phyloP scores from a whole-genome alignment of 305 asterid genomes.

The Petunia hybrid region DNA sequence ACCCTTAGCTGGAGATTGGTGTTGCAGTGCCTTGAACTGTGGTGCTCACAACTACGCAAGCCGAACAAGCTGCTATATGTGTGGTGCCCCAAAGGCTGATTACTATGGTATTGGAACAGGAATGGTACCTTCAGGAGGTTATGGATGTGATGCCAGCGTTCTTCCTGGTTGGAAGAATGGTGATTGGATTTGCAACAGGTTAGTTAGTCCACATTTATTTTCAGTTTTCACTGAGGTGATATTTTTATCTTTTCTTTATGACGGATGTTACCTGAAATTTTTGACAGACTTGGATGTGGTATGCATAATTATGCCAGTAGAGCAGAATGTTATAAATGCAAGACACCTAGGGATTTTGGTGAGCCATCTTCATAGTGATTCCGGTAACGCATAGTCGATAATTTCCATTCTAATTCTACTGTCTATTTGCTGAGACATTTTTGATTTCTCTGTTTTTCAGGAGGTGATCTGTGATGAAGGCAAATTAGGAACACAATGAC shows the following conservation, averaged over 20 bases:
- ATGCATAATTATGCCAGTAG: slow-evolving; percentile 87
- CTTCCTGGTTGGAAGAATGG: slow-evolving; percentile 93
- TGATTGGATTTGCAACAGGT: slow-evolving; percentile 90
- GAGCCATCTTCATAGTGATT: slow-evolving; percentile 32
- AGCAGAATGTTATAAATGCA: slow-evolving; percentile 77
- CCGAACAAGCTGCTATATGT: slow-evolving; percentile 70
- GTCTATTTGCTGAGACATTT: neutral
- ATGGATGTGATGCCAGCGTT: slow-evolving; percentile 50
- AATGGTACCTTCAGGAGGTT: slow-evolving; percentile 51
- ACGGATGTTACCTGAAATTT: neutral
- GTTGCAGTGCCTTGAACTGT: slow-evolving; percentile 63
- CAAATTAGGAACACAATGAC: neutral
- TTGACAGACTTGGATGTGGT: slow-evolving; percentile 67
- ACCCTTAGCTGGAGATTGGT: slow-evolving; percentile 86
- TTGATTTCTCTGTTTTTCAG: slow-evolving; percentile 33
- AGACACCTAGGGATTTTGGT: slow-evolving; percentile 70
- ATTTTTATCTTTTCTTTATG: too few relatives aligned
- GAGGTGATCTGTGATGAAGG: slow-evolving; percentile 32
- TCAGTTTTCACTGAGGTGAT: too few relatives aligned
- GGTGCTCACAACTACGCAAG: slow-evolving; percentile 88
- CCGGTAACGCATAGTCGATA: slow-evolving; percentile 8
- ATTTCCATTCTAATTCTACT: neutral
- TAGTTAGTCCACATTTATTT: neutral
- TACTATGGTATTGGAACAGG: slow-evolving; percentile 54
- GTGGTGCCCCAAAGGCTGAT: slow-evolving; percentile 54